phyloP scores from a whole-genome alignment of 1,139 yeast genomes.

The Eremothecium cymbalariae region DNA sequence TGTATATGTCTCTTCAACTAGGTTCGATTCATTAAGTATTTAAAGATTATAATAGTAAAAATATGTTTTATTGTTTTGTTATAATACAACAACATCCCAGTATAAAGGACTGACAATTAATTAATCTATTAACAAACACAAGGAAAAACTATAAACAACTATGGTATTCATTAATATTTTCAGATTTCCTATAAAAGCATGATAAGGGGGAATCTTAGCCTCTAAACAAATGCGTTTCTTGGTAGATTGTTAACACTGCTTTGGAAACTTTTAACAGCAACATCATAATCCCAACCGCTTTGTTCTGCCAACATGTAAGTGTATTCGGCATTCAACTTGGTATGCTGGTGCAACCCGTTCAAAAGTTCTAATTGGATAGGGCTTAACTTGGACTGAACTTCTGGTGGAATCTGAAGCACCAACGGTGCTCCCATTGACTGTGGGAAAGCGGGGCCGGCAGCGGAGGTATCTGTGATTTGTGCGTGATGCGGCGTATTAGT shows the following conservation, averaged over 20 bases:
- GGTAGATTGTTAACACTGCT: conserved; percentile 52
- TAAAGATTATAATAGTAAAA: too few species aligned
- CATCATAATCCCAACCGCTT: conserved; percentile 73
- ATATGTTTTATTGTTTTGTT: too few species aligned
- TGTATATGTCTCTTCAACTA: too few species aligned
- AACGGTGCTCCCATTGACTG: conserved; percentile 20
- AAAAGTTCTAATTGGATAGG: conserved; percentile 60
- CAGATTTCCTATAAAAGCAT: too few species aligned
- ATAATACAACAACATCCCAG: too few species aligned
- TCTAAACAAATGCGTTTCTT: conserved; percentile 43
- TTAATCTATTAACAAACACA: too few species aligned
- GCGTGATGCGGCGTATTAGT: conserved; percentile 7
- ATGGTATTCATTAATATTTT: too few species aligned
- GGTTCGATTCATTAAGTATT: too few species aligned
- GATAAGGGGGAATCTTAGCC: not conserved
- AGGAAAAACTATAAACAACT: too few species aligned
- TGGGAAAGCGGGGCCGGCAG: conserved; percentile 14
- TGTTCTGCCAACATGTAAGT: conserved; percentile 83
- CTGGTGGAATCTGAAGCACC: conserved; percentile 36
- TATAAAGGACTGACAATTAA: too few species aligned
- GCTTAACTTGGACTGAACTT: conserved; percentile 44
- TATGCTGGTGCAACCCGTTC: conserved; percentile 58
- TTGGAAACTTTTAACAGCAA: conserved; percentile 63
- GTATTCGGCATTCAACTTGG: conserved; percentile 69
- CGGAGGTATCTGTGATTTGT: conserved; percentile 10